Conservation (phyloP, 768 basidiomycete genomes). For the Hortiboletus flavorubellus region DNA sequence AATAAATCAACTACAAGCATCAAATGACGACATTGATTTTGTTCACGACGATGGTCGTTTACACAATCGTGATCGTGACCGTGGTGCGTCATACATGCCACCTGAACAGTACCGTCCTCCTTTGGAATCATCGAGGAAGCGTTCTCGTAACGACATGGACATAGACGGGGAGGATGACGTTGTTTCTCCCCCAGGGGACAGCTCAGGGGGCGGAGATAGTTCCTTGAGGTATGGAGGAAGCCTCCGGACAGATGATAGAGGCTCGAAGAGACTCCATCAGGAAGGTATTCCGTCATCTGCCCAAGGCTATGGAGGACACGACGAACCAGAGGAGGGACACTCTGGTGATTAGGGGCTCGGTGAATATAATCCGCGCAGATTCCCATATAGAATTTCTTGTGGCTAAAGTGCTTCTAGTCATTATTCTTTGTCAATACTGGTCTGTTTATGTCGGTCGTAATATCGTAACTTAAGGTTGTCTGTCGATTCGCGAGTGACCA, state of each 20-base stretch:
- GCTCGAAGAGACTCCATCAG: slow-evolving; percentile 58
- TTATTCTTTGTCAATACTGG: slow-evolving; percentile 15
- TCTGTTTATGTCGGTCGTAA: slow-evolving; percentile 14
- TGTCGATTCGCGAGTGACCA: slow-evolving; percentile 9
- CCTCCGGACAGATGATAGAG: slow-evolving; percentile 48
- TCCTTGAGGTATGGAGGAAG: slow-evolving; percentile 34
- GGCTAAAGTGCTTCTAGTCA: slow-evolving; percentile 25
- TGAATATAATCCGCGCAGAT: slow-evolving; percentile 17
- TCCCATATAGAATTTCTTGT: slow-evolving; percentile 35
- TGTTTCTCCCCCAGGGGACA: slow-evolving; percentile 29
- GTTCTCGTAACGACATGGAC: slow-evolving; percentile 63
- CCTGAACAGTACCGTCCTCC: slow-evolving; percentile 38
- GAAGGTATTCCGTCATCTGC: slow-evolving; percentile 32
- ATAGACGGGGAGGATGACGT: slow-evolving; percentile 53
- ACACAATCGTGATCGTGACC: slow-evolving; percentile 36
- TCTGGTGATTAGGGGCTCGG: slow-evolving; percentile 33
- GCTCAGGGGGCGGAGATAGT: slow-evolving; percentile 28
- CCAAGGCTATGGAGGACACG: slow-evolving; percentile 25
- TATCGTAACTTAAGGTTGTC: slow-evolving; percentile 18
- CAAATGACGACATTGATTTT: slow-evolving; percentile 49
- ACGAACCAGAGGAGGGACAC: slow-evolving; percentile 32
- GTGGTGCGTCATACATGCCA: slow-evolving; percentile 32
- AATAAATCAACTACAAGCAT: slow-evolving; percentile 37
- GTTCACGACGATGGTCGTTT: slow-evolving; percentile 53
- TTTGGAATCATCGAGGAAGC: slow-evolving; percentile 50